Evolutionary conservation across 208 protist genomes (phyloP), one percentile per base, ranked within the genome.

Genomic region (Balamuthia mandrillaris): DNA sequence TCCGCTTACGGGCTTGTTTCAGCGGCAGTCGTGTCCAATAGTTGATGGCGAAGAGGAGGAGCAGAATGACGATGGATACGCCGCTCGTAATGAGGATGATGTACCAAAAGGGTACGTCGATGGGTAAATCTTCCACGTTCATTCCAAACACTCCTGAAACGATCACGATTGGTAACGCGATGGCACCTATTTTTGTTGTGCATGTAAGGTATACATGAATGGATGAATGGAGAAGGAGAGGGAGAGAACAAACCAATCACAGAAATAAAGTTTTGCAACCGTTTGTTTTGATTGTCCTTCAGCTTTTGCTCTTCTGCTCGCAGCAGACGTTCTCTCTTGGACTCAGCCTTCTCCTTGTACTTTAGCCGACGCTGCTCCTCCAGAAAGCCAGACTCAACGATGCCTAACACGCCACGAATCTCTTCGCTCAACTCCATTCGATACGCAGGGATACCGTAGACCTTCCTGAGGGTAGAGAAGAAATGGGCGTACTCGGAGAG

Each of bases 321-420:
- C 39, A 52, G 18, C n/a, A n/a, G n/a, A n/a, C n/a, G n/a, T n/a
- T n/a, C n/a, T n/a, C n/a, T n/a, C 41, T 74, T 74, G 35, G 37
- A 1, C 24, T 37, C 39, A 7, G 41, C 41, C 65, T 74, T 74
- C 65, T 74, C 65, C 41, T 74, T 27, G 37, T 44, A 44, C 7
- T 9, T 2, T 35, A 60, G 70, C 2, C 70, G 70, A 4, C 70
- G 41, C 18, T 79, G 70, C 18, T 79, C 70, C 31, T 79, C 70
- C 1, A 79, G 45, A n/a, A 60, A 79, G 21, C 70, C 70, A 5
- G 29, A 27, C 70, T 79, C 70, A 6, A 79, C 70, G 47, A 79
- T 79, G 12, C 70, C 70, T 21, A 79, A 21, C 70, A 79, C 70
- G 33, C 60, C 70, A 1, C 60, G 70, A 27, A 79, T 79, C 70